Conservation (phyloP, 1,284 basidiomycete genomes). For the Apiotrichum montevideense region DNA sequence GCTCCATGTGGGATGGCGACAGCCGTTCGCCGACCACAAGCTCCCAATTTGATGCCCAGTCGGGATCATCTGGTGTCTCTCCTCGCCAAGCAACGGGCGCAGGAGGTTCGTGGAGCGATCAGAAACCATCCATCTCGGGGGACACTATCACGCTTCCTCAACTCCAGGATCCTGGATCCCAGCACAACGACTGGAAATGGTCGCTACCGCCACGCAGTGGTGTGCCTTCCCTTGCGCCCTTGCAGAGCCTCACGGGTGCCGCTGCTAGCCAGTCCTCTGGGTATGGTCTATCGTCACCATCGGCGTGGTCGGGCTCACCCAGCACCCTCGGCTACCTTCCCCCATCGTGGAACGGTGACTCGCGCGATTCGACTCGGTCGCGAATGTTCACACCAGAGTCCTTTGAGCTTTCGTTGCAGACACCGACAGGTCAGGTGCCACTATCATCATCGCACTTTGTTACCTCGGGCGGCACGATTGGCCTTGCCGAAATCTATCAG, state of each 20-base stretch:
- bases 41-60: slow-evolving; percentile 4
- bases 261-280: slow-evolving; percentile 3
- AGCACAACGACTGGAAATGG: slow-evolving; percentile 9
- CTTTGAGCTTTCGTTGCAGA: slow-evolving; percentile 7
- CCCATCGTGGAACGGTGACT: slow-evolving; percentile 2
- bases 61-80: slow-evolving; percentile 6
- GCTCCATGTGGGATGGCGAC: slow-evolving; percentile 7
- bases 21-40: slow-evolving; percentile 7
- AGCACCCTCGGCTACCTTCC: background rate
- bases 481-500: background rate
- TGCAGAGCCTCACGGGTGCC: slow-evolving; percentile 10
- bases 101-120: background rate
- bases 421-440: background rate
- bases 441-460: slow-evolving; percentile 6
- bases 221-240: slow-evolving; percentile 1
- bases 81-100: background rate
- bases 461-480: background rate
- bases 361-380: background rate
- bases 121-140: background rate
- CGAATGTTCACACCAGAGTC: slow-evolving; percentile 7
- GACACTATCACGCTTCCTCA: slow-evolving; percentile 10
- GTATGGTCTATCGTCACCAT: background rate
- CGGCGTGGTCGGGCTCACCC: background rate
- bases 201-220: background rate
- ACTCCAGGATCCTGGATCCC: slow-evolving; percentile 8